Base-by-base conservation (phyloP, 192 early-diverging fungal species). In the Neocallimastix lanati region DNA sequence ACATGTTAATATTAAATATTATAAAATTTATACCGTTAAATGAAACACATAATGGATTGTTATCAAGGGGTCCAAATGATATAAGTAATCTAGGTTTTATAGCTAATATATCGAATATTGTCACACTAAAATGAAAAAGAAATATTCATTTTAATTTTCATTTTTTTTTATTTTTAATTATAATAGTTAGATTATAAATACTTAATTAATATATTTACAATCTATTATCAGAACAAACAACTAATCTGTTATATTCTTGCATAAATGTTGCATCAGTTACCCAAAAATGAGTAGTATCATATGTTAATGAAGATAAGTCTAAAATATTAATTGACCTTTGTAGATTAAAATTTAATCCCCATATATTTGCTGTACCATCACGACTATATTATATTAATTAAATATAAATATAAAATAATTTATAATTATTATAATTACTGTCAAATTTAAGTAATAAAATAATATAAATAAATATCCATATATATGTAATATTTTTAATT, bases 11-110 rank as follows among this genome's bases (percentile, higher is more conserved):
- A 29, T 79, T 2, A 28, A n/a, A n/a, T 13, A 50, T 21, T 50
- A 21, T 50, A 21, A 4, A 21, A 2, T 50, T 7, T 7, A n/a
- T 78, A 89, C 88, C 82, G 29, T 83, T 83, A 80, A 86, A 87
- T 12, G 89, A 84, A 15, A 91, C 38, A 78, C 88, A 91, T 9
- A 91, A 80, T 27, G 90, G 90, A 79, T 89, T 91, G 76, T 85
- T 81, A 79, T 91, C 90, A 76, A 91, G 81, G 78, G 90, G 88
- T 13, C 80, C 78, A 29, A 91, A 85, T 15, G 84, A 82, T 11
- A 83, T 84, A 29, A 90, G 50, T 15, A 87, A 78, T 14, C 90
- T 81, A 6, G 90, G 87, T 76, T 91, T 91, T 37, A 91, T 90
- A 15, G 90, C 86, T 40, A 90, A 79, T n/a, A 91, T 79, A 76